Base-by-base conservation (phyloP, 176 grass and related monocot species). In the Canna indica region DNA sequence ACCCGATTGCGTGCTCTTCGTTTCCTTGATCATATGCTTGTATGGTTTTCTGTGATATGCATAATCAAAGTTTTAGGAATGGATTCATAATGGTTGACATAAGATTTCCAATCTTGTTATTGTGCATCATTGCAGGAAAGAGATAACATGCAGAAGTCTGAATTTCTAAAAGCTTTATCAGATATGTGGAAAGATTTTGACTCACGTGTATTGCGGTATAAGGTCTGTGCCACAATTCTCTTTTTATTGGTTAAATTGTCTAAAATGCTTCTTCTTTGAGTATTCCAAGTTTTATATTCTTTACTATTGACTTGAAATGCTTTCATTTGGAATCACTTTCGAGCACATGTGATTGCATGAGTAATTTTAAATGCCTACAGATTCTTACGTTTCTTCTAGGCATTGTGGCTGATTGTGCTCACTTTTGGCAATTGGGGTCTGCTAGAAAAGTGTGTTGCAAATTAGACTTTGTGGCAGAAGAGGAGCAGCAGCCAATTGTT, bases 121-220 rank as follows among this genome's bases (percentile, higher is more conserved):
- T 17, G 13, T 47, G 16, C 4, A 47, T 70, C n/a, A n/a, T 89
- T 82, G 63, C 80, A 99, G 95, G 95, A 99, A 83, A 90, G 90
- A 80, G 95, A 99, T 78, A 99, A 99, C 58, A 99, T 99, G 95
- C 95, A 99, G 83, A 99, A 99, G 80, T 86, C 95, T 52, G 90
- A 99, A 42, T 99, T 99, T 87, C 73, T 99, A 79, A 99, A 99
- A 84, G 90, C 95, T 67, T 77, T 99, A 76, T 88, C 90, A 29
- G 90, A 94, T 67, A 99, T 99, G 95, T 94, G 95, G 95, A 99
- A 99, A 79, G 90, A 99, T 79, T 99, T 99, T 33, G 90, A 94
- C 79, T 78, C 89, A 44, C 90, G 90, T 67, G 90, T 99, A 59
- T 81, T 94, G 80, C 95, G 95, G 26, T 94, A 94, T 80, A 96